phyloP scores from a whole-genome alignment of 345 rosid species.

The Eucalyptus paniculata region DNA sequence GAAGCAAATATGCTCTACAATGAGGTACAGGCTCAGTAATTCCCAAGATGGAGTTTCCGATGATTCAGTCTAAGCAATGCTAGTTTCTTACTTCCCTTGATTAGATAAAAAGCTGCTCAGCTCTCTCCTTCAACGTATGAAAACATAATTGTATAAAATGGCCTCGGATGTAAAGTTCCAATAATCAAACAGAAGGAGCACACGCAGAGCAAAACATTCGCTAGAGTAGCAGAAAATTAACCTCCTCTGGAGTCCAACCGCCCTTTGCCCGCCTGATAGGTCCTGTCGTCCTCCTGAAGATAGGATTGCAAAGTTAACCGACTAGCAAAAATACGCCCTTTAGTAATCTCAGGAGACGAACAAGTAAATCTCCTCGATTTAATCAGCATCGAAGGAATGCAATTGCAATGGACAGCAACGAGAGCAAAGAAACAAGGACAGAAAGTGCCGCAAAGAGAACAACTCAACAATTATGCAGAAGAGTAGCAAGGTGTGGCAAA shows the following conservation, averaged over 20 bases:
- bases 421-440: background rate
- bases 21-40: background rate
- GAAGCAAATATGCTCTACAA: background rate
- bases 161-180: background rate
- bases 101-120: background rate
- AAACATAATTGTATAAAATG: background rate
- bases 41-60: background rate
- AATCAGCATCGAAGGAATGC: background rate
- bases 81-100: background rate
- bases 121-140: background rate
- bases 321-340: background rate
- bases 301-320: background rate
- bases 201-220: background rate
- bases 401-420: background rate
- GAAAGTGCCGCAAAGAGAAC: background rate
- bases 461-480: background rate
- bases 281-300: constrained; percentile 84
- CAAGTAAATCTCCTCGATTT: background rate
- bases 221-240: background rate
- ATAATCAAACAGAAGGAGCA: background rate
- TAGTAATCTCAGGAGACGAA: background rate
- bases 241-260: constrained; percentile 98
- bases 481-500: background rate
- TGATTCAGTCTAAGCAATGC: background rate
- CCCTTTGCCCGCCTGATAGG: constrained; percentile 98